Conservation (phyloP, 2,329 filamentous ascomycete genomes). For the Penicillium sp. region DNA sequence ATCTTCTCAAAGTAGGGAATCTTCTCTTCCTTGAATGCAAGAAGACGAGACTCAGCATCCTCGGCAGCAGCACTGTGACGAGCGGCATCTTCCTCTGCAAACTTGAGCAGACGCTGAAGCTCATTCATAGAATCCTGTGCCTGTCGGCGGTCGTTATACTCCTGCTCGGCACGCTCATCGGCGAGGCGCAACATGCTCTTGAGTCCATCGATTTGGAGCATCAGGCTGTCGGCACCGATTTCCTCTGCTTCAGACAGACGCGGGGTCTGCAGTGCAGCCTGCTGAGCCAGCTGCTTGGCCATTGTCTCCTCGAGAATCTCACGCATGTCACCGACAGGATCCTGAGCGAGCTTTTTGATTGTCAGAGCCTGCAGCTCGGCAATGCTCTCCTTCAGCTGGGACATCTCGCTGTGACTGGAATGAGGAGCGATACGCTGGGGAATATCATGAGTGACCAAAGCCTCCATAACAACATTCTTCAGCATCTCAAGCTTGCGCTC, state of each 20-base stretch:
- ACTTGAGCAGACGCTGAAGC: constrained; percentile 67
- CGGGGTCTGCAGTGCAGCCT: constrained; percentile 37
- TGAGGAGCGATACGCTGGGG: constrained; percentile 28
- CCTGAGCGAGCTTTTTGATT: constrained; percentile 35
- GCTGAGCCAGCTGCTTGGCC: constrained; percentile 57
- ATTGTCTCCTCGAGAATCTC: constrained; percentile 66
- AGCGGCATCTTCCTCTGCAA: constrained; percentile 60
- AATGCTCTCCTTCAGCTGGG: constrained; percentile 41
- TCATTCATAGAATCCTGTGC: constrained; percentile 74
- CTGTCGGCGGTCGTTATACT: constrained; percentile 63
- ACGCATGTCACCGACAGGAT: constrained; percentile 56
- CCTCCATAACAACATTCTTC: constrained; percentile 64
- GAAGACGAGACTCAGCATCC: constrained; percentile 66
- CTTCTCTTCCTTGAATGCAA: constrained; percentile 67
- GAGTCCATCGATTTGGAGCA: constrained; percentile 64
- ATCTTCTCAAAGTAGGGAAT: constrained; percentile 65
- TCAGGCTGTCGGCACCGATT: constrained; percentile 51
- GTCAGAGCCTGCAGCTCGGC: constrained; percentile 44
- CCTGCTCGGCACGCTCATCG: constrained; percentile 64
- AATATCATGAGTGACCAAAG: constrained; percentile 54
- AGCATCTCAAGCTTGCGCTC: constrained; percentile 85
- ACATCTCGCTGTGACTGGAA: constrained; percentile 36
- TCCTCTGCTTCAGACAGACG: constrained; percentile 55
- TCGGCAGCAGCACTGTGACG: constrained; percentile 53
- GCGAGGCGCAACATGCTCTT: constrained; percentile 68